These are phyloP conservation scores for Puccinia novopanici DNA, from an alignment of 1,284 basidiomycete species.

Conservation along the genomic window DNA sequence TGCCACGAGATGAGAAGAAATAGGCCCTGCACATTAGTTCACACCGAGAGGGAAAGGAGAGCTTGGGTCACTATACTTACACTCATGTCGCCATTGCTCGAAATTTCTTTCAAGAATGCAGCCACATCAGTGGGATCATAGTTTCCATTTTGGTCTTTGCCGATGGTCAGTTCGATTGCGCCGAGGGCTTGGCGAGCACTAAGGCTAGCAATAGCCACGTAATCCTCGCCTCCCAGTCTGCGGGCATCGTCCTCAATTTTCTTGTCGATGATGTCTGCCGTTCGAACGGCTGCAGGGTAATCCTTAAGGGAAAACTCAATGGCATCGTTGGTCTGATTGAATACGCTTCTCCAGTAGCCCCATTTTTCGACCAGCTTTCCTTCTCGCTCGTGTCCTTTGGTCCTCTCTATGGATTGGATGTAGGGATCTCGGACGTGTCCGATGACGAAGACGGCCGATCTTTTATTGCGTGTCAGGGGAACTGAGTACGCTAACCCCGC, in stretches of 20 bases:
- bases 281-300: slow-evolving; percentile 55
- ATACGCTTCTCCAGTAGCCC: slow-evolving; percentile 57
- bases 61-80: slow-evolving; percentile 16
- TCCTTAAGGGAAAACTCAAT: slow-evolving; percentile 58
- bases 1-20: neutral
- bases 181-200: slow-evolving; percentile 57
- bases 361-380: slow-evolving; percentile 22
- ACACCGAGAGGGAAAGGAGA: neutral
- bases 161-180: slow-evolving; percentile 57
- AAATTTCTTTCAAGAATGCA: slow-evolving; percentile 58
- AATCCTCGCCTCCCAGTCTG: slow-evolving; percentile 56
- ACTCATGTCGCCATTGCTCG: slow-evolving; percentile 58
- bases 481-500: slow-evolving; percentile 27
- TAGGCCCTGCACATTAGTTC: neutral
- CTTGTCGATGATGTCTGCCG: slow-evolving; percentile 54
- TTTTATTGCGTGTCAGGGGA: neutral
- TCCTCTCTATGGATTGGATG: slow-evolving; percentile 22
- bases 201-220: slow-evolving; percentile 57
- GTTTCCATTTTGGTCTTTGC: slow-evolving; percentile 45
- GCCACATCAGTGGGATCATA: slow-evolving; percentile 56
- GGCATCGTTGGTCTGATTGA: slow-evolving; percentile 54
- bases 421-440: slow-evolving; percentile 50
- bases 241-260: slow-evolving; percentile 57
- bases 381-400: neutral
- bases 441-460: slow-evolving; percentile 35